A percentile compares a stretch with the other conserved stretches of the same genome.
phyloP scores from a whole-genome alignment of 2,329 filamentous ascomycete species.

The Xylaria sp. region DNA sequence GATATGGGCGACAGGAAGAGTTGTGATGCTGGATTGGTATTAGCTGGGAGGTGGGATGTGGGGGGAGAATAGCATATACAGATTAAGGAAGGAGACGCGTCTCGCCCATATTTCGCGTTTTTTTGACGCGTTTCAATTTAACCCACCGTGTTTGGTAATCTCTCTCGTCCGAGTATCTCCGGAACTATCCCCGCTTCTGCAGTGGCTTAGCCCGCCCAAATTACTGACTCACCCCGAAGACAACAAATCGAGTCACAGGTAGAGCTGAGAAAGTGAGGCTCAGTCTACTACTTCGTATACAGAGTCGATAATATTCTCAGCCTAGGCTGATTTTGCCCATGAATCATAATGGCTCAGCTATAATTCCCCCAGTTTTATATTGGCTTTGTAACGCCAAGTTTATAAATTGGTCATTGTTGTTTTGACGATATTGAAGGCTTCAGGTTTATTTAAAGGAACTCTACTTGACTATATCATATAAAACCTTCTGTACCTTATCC shows the following conservation, averaged over 20 bases:
- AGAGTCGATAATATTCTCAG: neutral
- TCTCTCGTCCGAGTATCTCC: constrained; percentile 29
- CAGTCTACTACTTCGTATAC: neutral
- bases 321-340: constrained; percentile 1
- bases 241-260: constrained; percentile 1
- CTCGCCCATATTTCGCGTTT: no score
- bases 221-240: constrained; percentile 26
- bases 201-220: neutral
- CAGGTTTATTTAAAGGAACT: neutral
- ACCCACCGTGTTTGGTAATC: constrained; percentile 28
- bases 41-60: constrained; percentile 9
- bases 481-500: neutral
- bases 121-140: constrained; percentile 32
- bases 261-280: neutral
- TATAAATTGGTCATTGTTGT: neutral
- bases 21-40: constrained; percentile 1
- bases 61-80: neutral
- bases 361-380: neutral
- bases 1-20: constrained; percentile 5
- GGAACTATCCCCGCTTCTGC: neutral
- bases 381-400: neutral
- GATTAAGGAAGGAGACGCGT: constrained; percentile 27
- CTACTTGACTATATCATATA: neutral
- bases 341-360: constrained; percentile 31
- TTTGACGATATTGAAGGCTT: neutral